These are phyloP conservation scores for Neurospora sp. DNA, from an alignment of 495 filamentous ascomycete species.

Conservation along the genomic window DNA sequence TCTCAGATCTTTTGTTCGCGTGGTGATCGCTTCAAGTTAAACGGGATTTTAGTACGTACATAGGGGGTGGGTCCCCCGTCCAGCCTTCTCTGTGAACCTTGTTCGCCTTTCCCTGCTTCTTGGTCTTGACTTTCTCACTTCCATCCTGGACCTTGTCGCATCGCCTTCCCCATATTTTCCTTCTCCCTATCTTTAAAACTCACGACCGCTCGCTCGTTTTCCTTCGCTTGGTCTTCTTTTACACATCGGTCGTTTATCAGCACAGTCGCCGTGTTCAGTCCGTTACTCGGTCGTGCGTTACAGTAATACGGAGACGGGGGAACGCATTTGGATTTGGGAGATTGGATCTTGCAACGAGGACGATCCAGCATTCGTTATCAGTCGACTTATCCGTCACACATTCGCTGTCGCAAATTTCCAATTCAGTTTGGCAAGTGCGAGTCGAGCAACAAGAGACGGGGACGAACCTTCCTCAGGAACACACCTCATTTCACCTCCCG, in stretches of 20 bases:
- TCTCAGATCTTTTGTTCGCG: background rate
- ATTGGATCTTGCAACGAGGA: background rate
- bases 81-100: background rate
- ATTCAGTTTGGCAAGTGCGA: background rate
- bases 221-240: conserved; percentile 1
- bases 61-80: background rate
- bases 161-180: background rate
- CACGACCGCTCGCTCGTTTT: background rate
- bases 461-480: background rate
- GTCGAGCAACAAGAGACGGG: background rate
- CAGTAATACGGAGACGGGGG: background rate
- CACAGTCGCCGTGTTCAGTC: background rate
- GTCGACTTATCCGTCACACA: background rate
- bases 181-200: background rate
- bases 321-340: background rate
- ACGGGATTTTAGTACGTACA: background rate
- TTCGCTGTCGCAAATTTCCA: background rate
- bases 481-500: background rate
- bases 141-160: background rate
- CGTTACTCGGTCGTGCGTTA: background rate
- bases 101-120: background rate
- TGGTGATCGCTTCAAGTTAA: background rate
- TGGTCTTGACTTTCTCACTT: background rate
- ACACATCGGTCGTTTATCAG: background rate
- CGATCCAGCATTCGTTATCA: background rate